A percentile compares a stretch with the other conserved stretches of the same genome.
Evolutionary conservation across 148 eudicot species (phyloP).

Genomic region (Amaranthus cruentus): DNA sequence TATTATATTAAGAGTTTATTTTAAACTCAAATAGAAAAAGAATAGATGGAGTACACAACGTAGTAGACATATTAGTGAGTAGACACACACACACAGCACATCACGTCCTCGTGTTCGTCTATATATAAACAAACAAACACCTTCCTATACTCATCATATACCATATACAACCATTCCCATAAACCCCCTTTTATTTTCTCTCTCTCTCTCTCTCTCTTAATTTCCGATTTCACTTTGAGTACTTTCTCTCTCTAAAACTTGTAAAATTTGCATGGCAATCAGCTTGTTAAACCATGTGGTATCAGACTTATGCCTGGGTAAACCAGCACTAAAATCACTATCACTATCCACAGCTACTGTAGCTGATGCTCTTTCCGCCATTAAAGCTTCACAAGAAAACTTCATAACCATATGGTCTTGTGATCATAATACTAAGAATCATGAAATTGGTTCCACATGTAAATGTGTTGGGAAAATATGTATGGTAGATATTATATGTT

Average conservation of each 20-base stretch:
- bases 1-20: too few relatives aligned
- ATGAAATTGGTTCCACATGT: slow-evolving; percentile 28
- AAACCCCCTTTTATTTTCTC: neutral
- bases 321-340: slow-evolving; percentile 62
- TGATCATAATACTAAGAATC: neutral
- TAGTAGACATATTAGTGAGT: too few relatives aligned
- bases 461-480: slow-evolving; percentile 66
- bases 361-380: slow-evolving; percentile 51
- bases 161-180: too few relatives aligned
- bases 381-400: slow-evolving; percentile 47
- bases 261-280: slow-evolving; percentile 66
- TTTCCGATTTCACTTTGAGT: too few relatives aligned
- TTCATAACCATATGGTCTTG: slow-evolving; percentile 62
- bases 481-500: slow-evolving; percentile 53
- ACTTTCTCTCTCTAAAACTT: slow-evolving; percentile 2
- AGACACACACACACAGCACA: too few relatives aligned
- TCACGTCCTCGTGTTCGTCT: neutral
- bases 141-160: neutral
- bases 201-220: neutral
- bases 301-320: slow-evolving; percentile 85
- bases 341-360: slow-evolving; percentile 51
- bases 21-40: too few relatives aligned
- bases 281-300: slow-evolving; percentile 49
- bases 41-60: too few relatives aligned
- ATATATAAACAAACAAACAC: neutral